A percentile compares a stretch with the other conserved stretches of the same genome.
These are phyloP conservation scores for Shiraia bambusicola DNA, from an alignment of 2,329 filamentous ascomycete species.

Conservation along the genomic window DNA sequence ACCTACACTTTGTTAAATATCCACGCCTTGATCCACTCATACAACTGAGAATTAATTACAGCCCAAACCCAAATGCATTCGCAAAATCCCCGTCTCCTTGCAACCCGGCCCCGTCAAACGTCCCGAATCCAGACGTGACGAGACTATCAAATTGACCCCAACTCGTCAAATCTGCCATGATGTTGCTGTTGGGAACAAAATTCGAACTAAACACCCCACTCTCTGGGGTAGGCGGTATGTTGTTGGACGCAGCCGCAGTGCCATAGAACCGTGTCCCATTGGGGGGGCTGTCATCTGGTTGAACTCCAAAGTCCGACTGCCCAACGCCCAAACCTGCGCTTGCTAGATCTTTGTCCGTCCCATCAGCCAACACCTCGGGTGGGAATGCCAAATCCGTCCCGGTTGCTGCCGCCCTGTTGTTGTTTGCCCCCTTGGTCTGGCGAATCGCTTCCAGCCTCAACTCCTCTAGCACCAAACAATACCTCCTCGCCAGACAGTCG, in stretches of 20 bases:
- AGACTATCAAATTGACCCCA: conserved; percentile 45
- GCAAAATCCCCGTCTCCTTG: conserved; percentile 17
- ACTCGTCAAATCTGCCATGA: conserved; percentile 40
- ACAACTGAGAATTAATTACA: too few species aligned
- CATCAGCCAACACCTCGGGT: neutral
- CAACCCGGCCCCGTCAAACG: conserved; percentile 31
- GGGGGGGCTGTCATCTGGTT: conserved; percentile 11
- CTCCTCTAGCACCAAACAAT: conserved; percentile 57
- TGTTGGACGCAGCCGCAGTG: conserved; percentile 1
- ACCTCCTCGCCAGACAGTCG: conserved; percentile 46
- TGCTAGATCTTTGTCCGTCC: neutral
- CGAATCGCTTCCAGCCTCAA: conserved; percentile 47
- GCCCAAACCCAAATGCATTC: conserved; percentile 1
- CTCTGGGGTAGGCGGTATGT: conserved; percentile 35
- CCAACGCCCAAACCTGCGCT: neutral
- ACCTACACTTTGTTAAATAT: too few species aligned
- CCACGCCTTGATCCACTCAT: too few species aligned
- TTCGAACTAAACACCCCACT: conserved; percentile 25
- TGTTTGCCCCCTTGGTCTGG: conserved; percentile 17
- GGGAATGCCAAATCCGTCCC: neutral
- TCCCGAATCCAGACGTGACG: conserved; percentile 38
- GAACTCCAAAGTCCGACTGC: neutral
- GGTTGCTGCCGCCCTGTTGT: neutral
- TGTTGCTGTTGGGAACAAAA: conserved; percentile 24
- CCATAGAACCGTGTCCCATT: conserved; percentile 9